These are phyloP conservation scores for Cladosporium sp. DNA, from an alignment of 2,329 filamentous ascomycete species.

Conservation along the genomic window DNA sequence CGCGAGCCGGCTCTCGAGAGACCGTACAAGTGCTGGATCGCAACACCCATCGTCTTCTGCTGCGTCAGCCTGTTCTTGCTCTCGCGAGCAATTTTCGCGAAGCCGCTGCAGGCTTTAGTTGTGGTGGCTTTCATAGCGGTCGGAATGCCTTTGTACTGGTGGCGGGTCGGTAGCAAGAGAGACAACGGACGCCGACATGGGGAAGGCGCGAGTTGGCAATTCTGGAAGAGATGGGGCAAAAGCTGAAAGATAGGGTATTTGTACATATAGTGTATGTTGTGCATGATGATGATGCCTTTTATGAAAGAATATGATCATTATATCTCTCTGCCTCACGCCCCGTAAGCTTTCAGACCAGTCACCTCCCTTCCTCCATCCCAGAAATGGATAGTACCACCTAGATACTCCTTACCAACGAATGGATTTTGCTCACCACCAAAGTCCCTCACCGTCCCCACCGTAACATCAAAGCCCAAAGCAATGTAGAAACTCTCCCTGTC, in stretches of 20 bases:
- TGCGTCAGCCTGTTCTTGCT: slow-evolving; percentile 93
- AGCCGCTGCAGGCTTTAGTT: slow-evolving; percentile 83
- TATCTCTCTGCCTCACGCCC: slow-evolving; percentile 1
- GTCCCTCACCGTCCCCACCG: slow-evolving; percentile 20
- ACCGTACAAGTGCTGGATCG: slow-evolving; percentile 94
- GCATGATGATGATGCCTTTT: background rate
- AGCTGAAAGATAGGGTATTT: background rate
- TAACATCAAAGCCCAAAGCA: slow-evolving; percentile 22
- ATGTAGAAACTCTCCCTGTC: slow-evolving; percentile 27
- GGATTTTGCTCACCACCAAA: slow-evolving; percentile 20
- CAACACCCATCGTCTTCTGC: slow-evolving; percentile 95
- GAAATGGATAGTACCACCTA: slow-evolving; percentile 22
- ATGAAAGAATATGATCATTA: background rate
- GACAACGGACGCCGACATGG: slow-evolving; percentile 28
- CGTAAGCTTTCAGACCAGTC: slow-evolving; percentile 19
- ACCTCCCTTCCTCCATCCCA: slow-evolving; percentile 23
- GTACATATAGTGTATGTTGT: background rate
- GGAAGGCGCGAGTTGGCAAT: slow-evolving; percentile 28
- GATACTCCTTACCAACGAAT: slow-evolving; percentile 6
- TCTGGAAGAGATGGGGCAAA: slow-evolving; percentile 42
- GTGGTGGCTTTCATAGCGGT: slow-evolving; percentile 80
- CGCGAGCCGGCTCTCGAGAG: slow-evolving; percentile 81
- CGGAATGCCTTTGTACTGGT: slow-evolving; percentile 85
- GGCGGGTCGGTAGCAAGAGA: slow-evolving; percentile 65
- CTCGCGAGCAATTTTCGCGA: slow-evolving; percentile 80